Evolutionary conservation across 2,329 filamentous ascomycete species (phyloP).

Genomic region (Diaporthe sp.): DNA sequence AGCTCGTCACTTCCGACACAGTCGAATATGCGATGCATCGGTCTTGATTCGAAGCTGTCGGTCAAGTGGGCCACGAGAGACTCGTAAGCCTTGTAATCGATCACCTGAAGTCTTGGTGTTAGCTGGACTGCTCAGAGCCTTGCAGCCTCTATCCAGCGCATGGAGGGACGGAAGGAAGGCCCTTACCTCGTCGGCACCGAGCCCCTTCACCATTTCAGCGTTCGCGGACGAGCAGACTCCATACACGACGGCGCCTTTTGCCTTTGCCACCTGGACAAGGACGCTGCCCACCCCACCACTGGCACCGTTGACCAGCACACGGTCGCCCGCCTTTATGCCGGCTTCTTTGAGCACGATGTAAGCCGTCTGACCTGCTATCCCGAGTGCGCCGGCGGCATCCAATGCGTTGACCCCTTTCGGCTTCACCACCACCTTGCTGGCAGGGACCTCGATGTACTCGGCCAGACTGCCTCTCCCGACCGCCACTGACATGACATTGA

Average conservation of each 20-base stretch:
- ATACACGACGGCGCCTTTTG: slow-evolving; percentile 56
- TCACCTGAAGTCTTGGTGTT: slow-evolving; percentile 45
- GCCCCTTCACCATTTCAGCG: slow-evolving; percentile 55
- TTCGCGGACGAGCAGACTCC: slow-evolving; percentile 63
- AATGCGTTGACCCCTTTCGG: slow-evolving; percentile 42
- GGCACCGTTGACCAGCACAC: slow-evolving; percentile 62
- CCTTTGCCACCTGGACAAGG: slow-evolving; percentile 59
- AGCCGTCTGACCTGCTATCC: slow-evolving; percentile 52
- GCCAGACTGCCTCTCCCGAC: slow-evolving; percentile 50
- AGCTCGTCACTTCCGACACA: slow-evolving; percentile 62
- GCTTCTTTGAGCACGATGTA: slow-evolving; percentile 45
- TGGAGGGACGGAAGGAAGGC: neutral
- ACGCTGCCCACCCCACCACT: slow-evolving; percentile 64
- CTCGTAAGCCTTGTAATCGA: slow-evolving; percentile 56
- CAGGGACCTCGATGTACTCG: slow-evolving; percentile 51
- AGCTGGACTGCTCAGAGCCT: neutral
- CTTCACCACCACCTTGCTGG: slow-evolving; percentile 45
- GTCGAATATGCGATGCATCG: slow-evolving; percentile 62
- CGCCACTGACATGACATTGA: slow-evolving; percentile 45
- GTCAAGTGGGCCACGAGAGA: slow-evolving; percentile 52
- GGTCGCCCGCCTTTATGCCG: slow-evolving; percentile 41
- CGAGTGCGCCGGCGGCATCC: slow-evolving; percentile 48
- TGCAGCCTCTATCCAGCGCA: too few relatives aligned
- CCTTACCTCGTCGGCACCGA: slow-evolving; percentile 63
- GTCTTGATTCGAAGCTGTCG: slow-evolving; percentile 28